Evolutionary conservation across 2,329 filamentous ascomycete genomes (phyloP), one percentile per base, ranked within the genome.

Genomic region (Metarhizium anisopliae): DNA sequence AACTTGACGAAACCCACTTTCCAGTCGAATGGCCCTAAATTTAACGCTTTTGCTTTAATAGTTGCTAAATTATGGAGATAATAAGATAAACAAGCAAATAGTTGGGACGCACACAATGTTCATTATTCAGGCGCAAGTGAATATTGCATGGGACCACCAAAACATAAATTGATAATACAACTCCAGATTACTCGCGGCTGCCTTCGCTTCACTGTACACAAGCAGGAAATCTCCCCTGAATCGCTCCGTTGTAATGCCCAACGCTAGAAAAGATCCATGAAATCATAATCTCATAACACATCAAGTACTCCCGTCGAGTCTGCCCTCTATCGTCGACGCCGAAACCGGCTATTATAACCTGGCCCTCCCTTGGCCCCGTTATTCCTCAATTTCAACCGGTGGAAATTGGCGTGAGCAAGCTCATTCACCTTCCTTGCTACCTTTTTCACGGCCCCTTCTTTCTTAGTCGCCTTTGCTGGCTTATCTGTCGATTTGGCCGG

Each of bases 341-440:
- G 75, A 66, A 85, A 86, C 54, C 76, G 75, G 66, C 81, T 84
- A 56, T 78, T 79, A 64, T 76, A 73, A 2, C 75, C 79, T 20
- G 80, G 74, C 4, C 81, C 82, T 2, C 83, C 83, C 67, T 85
- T 86, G n/a, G 80, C 71, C 3, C 83, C 83, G 3, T 75, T 71
- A 62, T 85, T 85, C 62, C 74, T 76, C 64, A 87, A 70, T 73
- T 87, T 87, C 57, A 87, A 67, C 55, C 81, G 72, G 67, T 83
- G 83, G 68, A 86, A 87, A 70, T 87, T 87, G 59, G 82, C 77
- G 62, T 86, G 80, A 14, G 84, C 83, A 61, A 83, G 68, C 59
- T 82, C 82, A 63, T 81, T 84, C 52, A 87, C 81, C 71, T 86
- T 87, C 62, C 77, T 77, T 29, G 72, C 74, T 6, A 73, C 73